A percentile compares a stretch with the other conserved stretches of the same genome.
phyloP scores from a whole-genome alignment of 257 asterid species.

The Solanum medicagineum region DNA sequence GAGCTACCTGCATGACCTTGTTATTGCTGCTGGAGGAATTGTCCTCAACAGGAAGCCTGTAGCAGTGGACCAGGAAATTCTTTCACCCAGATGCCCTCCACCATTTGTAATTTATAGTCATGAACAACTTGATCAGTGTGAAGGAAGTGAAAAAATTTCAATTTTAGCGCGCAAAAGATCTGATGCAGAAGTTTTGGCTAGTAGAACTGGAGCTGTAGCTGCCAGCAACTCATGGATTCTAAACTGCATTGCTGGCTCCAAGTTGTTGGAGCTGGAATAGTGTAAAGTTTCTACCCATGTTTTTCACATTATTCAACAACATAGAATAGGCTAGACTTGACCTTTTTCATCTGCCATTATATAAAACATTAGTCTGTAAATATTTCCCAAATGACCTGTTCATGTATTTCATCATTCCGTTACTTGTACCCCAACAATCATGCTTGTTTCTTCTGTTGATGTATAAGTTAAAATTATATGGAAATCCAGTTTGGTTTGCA shows the following conservation, averaged over 20 bases:
- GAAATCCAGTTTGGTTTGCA: not conserved
- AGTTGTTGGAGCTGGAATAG: constrained; percentile 24
- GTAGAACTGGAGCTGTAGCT: constrained; percentile 44
- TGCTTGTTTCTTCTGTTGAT: not conserved
- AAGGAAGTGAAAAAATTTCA: constrained; percentile 12
- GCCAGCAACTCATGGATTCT: constrained; percentile 71
- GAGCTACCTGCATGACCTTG: constrained; percentile 72
- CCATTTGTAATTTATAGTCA: constrained; percentile 44
- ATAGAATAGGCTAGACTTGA: not conserved
- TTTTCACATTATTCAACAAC: not conserved
- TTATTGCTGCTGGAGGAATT: constrained; percentile 75
- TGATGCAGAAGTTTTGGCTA: constrained; percentile 52
- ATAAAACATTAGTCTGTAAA: not conserved
- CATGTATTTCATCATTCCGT: not conserved
- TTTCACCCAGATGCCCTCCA: constrained; percentile 6
- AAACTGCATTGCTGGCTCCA: constrained; percentile 66
- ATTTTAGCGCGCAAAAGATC: constrained; percentile 21
- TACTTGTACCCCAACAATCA: not conserved
- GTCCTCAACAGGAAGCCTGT: constrained; percentile 72
- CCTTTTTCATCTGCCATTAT: not conserved
- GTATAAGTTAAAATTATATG: not conserved
- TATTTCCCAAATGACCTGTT: not conserved
- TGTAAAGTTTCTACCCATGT: not conserved
- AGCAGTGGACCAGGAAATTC: constrained; percentile 15
- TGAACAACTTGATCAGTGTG: constrained; percentile 44